These are phyloP conservation scores for Penicillium olsonii DNA, from an alignment of 2,329 filamentous ascomycete genomes.

Conservation along the genomic window DNA sequence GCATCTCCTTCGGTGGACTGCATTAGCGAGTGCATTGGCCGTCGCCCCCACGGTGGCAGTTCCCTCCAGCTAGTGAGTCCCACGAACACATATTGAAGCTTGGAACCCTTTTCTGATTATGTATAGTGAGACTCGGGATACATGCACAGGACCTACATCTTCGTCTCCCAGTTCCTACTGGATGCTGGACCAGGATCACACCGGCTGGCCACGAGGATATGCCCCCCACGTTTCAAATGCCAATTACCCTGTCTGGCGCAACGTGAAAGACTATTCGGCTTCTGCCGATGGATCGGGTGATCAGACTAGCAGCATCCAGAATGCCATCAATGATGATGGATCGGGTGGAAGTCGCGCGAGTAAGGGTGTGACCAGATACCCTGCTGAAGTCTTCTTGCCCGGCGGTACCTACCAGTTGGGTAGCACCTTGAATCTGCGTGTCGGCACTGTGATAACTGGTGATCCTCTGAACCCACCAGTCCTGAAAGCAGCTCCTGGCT, in stretches of 20 bases:
- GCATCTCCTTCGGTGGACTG: constrained; percentile 7
- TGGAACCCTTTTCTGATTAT: neutral
- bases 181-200: constrained; percentile 15
- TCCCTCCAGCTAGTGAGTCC: neutral
- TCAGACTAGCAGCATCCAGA: constrained; percentile 31
- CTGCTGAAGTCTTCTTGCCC: constrained; percentile 34
- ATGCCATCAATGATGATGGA: constrained; percentile 33
- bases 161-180: constrained; percentile 16
- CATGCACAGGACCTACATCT: constrained; percentile 8
- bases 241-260: constrained; percentile 38
- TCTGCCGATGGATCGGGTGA: constrained; percentile 35
- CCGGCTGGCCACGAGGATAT: constrained; percentile 11
- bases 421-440: constrained; percentile 26
- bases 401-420: constrained; percentile 31
- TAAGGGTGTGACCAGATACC: constrained; percentile 34
- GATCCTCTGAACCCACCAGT: constrained; percentile 48
- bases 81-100: neutral
- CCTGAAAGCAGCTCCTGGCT: constrained; percentile 54
- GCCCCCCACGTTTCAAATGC: constrained; percentile 22
- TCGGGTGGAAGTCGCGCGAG: constrained; percentile 25
- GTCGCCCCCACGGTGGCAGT: constrained; percentile 1
- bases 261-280: constrained; percentile 36
- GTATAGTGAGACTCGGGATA: neutral
- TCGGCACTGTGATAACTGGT: constrained; percentile 41
- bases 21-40: neutral